A percentile compares a stretch with the other conserved stretches of the same genome.
Conservation (phyloP, 495 filamentous ascomycete species). For the Xylaria telfairii region DNA sequence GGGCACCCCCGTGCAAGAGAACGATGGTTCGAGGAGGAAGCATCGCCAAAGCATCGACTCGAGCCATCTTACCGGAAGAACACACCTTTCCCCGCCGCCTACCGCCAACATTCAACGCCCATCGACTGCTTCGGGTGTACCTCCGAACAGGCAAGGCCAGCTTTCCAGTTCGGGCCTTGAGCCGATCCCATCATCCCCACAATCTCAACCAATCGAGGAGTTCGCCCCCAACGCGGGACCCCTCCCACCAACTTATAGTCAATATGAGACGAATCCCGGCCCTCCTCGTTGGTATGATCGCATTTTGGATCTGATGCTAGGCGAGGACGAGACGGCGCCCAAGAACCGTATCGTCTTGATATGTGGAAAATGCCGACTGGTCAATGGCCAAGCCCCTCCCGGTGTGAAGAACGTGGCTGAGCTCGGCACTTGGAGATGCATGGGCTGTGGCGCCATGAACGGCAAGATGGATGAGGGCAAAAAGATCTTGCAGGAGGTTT, state of each 20-base stretch:
- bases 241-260: slow-evolving; percentile 44
- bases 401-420: slow-evolving; percentile 79
- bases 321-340: slow-evolving; percentile 91
- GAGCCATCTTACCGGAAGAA: slow-evolving; percentile 49
- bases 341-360: slow-evolving; percentile 92
- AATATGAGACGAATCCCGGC: slow-evolving; percentile 51
- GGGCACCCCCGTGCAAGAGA: slow-evolving; percentile 18
- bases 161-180: background rate
- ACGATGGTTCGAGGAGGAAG: slow-evolving; percentile 30
- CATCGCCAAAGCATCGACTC: slow-evolving; percentile 31
- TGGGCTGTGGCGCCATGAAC: slow-evolving; percentile 82
- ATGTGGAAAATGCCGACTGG: slow-evolving; percentile 79
- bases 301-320: slow-evolving; percentile 86
- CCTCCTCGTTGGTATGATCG: slow-evolving; percentile 90
- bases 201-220: slow-evolving; percentile 49
- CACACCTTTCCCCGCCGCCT: slow-evolving; percentile 72
- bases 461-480: slow-evolving; percentile 76
- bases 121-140: slow-evolving; percentile 34
- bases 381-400: slow-evolving; percentile 95
- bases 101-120: slow-evolving; percentile 80
- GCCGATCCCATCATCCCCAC: slow-evolving; percentile 21
- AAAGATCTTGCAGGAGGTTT: slow-evolving; percentile 60
- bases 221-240: slow-evolving; percentile 67
- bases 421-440: slow-evolving; percentile 88
- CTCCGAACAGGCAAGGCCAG: slow-evolving; percentile 28